phyloP scores from a whole-genome alignment of 768 basidiomycete species.

The Leccinum ochraceum region DNA sequence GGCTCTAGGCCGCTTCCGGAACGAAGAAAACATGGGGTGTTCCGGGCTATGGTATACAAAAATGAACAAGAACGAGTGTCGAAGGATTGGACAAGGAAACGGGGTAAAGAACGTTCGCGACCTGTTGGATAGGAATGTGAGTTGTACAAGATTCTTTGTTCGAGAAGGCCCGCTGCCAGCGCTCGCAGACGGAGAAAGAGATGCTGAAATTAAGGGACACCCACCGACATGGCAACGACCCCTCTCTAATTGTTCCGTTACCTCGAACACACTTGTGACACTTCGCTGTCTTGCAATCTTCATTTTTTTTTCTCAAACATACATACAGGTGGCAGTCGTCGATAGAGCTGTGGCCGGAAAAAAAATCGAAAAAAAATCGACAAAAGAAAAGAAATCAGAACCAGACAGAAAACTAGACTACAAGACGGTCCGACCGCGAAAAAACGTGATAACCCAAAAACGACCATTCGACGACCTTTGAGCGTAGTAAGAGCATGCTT shows the following conservation, averaged over 20 bases:
- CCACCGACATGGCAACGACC: conserved; percentile 30
- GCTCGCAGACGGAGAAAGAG: conserved; percentile 13
- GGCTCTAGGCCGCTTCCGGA: conserved; percentile 63
- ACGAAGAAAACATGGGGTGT: conserved; percentile 68
- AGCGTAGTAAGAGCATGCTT: conserved; percentile 27
- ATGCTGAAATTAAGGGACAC: conserved; percentile 25
- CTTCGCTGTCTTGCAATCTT: conserved; percentile 15
- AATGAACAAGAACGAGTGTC: conserved; percentile 26
- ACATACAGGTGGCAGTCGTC: conserved; percentile 30
- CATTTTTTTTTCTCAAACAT: conserved; percentile 26
- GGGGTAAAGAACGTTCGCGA: conserved; percentile 29
- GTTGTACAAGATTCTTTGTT: conserved; percentile 21
- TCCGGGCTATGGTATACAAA: conserved; percentile 20
- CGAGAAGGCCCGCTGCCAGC: conserved; percentile 18
- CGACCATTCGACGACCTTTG: conserved; percentile 33
- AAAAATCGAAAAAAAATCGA: conserved; percentile 14
- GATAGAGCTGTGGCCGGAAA: conserved; percentile 28
- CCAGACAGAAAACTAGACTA: conserved; percentile 33
- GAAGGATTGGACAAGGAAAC: conserved; percentile 25
- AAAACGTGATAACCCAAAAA: conserved; percentile 36
- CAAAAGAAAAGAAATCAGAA: conserved; percentile 10
- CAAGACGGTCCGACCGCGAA: conserved; percentile 36
- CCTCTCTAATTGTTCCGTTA: neutral
- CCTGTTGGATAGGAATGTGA: conserved; percentile 14
- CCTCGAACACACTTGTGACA: neutral